These are phyloP conservation scores for Ustilago shanxiensis DNA, from an alignment of 1,284 basidiomycete genomes.

Conservation along the genomic window DNA sequence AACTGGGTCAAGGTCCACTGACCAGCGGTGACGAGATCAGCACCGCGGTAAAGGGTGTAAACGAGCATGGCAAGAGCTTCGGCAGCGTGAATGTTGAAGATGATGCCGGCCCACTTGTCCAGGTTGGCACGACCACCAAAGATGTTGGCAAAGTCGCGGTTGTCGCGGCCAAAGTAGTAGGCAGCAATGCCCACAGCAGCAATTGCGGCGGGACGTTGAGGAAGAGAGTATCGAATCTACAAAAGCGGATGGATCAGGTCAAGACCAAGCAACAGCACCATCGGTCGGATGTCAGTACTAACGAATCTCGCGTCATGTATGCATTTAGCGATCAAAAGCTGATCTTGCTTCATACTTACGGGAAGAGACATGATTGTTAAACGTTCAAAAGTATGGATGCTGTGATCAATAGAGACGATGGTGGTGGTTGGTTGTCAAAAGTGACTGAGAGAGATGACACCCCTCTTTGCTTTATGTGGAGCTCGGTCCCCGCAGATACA, in stretches of 20 bases:
- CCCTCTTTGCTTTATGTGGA: too few species aligned
- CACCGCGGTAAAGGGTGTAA: constrained; percentile 43
- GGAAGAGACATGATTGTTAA: neutral
- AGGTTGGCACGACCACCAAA: constrained; percentile 36
- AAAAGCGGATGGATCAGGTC: neutral
- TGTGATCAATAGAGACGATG: neutral
- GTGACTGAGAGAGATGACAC: too few species aligned
- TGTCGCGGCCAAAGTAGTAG: constrained; percentile 38
- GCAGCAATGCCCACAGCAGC: constrained; percentile 18
- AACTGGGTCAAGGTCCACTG: constrained; percentile 48
- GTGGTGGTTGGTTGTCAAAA: neutral
- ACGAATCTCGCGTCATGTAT: too few species aligned
- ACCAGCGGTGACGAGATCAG: constrained; percentile 30
- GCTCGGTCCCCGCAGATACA: neutral
- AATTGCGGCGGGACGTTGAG: constrained; percentile 26
- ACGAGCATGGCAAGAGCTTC: constrained; percentile 43
- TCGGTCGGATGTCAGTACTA: neutral
- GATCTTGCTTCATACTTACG: neutral
- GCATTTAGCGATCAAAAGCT: too few species aligned
- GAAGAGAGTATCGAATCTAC: constrained; percentile 42
- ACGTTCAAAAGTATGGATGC: neutral
- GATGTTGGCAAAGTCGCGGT: constrained; percentile 33
- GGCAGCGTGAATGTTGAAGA: constrained; percentile 31
- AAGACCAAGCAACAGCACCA: too few species aligned
- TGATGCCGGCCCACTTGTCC: constrained; percentile 33